Evolutionary conservation across 345 rosid species (phyloP), one percentile per base, ranked within the genome.

Genomic region (Anacardium occidentale): DNA sequence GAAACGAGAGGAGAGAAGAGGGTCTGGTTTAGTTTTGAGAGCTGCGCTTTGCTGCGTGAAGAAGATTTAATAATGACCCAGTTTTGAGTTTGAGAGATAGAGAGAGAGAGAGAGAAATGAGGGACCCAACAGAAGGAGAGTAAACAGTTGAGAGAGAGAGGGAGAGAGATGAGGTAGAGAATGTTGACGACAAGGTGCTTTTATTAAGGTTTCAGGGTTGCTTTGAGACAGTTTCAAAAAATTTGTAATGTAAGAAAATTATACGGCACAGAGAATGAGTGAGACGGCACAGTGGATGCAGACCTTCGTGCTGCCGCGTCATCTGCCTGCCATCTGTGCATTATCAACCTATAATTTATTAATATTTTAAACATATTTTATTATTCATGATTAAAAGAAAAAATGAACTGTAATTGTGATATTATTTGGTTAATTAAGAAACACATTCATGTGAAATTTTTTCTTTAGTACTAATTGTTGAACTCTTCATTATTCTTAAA

Each of bases 181-280:
- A 83, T 81, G 88, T 80, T 29, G 85, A 69, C 80, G 83, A 88
- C 83, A 81, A 74, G 77, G 62, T 71, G 77, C 84, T 25, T 85
- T 89, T 88, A 81, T 85, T 83, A 85, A 88, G 93, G 90, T 82
- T 86, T 80, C 82, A 37, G 72, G 84, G 87, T 79, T 71, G 48
- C 53, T 21, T 62, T 51, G 84, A 78, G 83, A 79, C 87, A 84
- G 70, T 40, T 44, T 13, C 51, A 75, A 60, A 48, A 40, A 61
- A 1, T n/a, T n/a, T n/a, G n/a, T n/a, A n/a, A n/a, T 10, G 32
- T 64, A 37, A 6, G 12, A 56, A 70, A 61, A 15, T 10, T 11
- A 9, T 12, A 13, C 22, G 13, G 2, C 3, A 60, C 18, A 74
- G 11, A 70, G 5, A 24, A 2, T 21, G 55, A 15, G 3, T 3